Percentiles rank a stretch among this genome's conserved stretches.
phyloP scores from a whole-genome alignment of 768 basidiomycete species.

The Austroboletus eburneus region DNA sequence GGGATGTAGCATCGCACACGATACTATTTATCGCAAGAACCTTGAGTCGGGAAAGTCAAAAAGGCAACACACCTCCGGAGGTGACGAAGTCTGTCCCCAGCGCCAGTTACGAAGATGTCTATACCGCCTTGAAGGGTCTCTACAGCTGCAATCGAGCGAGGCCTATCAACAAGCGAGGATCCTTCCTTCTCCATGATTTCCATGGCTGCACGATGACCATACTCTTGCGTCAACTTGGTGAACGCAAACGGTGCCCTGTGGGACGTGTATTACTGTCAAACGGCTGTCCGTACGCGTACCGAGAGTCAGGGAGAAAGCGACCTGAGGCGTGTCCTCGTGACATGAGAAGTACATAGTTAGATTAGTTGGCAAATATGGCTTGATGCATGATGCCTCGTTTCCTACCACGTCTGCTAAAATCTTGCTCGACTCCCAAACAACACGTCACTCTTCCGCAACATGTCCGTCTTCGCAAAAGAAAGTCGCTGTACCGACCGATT shows the following conservation, averaged over 20 bases:
- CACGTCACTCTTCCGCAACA: constrained; percentile 9
- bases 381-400: constrained; percentile 58
- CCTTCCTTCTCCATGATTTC: constrained; percentile 42
- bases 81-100: constrained; percentile 30
- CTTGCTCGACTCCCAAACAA: constrained; percentile 34
- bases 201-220: constrained; percentile 40
- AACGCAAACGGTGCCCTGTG: constrained; percentile 30
- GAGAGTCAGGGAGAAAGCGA: constrained; percentile 8
- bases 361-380: neutral
- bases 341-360: too few species aligned
- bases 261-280: neutral
- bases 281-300: neutral
- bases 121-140: constrained; percentile 34
- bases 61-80: constrained; percentile 18
- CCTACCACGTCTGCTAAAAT: constrained; percentile 57
- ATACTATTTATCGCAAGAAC: constrained; percentile 17
- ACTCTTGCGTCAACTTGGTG: constrained; percentile 53
- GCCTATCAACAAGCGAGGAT: constrained; percentile 31
- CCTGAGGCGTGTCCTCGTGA: too few species aligned
- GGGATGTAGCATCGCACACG: constrained; percentile 35
- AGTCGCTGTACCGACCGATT: constrained; percentile 34
- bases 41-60: neutral
- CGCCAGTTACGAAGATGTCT: constrained; percentile 25
- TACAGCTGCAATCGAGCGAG: constrained; percentile 32
- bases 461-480: constrained; percentile 18